Evolutionary conservation across 768 basidiomycete genomes (phyloP).

Genomic region (Pleurotus eryngii): DNA sequence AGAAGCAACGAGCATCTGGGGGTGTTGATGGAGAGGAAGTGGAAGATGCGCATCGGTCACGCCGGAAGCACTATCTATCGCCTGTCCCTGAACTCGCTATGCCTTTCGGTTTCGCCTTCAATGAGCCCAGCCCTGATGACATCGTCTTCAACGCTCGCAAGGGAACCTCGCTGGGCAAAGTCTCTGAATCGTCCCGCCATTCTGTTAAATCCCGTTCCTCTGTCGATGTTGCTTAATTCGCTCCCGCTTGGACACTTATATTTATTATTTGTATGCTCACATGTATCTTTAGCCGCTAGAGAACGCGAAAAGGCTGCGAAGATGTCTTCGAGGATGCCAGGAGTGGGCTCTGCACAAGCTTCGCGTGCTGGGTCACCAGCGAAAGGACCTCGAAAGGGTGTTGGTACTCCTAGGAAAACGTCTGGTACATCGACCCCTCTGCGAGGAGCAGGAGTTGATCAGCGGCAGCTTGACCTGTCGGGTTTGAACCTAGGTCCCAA

Average conservation of each 20-base stretch:
- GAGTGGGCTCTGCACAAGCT: constrained; percentile 36
- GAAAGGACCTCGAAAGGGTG: constrained; percentile 37
- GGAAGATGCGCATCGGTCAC: constrained; percentile 10
- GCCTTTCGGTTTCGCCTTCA: constrained; percentile 58
- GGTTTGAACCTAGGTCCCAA: constrained; percentile 62
- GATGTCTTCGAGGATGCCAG: constrained; percentile 34
- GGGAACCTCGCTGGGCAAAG: constrained; percentile 58
- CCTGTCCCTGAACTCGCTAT: constrained; percentile 34
- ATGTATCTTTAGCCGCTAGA: constrained; percentile 62
- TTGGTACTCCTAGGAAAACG: constrained; percentile 25
- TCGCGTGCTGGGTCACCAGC: constrained; percentile 45
- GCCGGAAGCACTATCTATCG: constrained; percentile 15
- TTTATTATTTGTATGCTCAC: constrained; percentile 29
- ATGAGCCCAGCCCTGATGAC: constrained; percentile 91
- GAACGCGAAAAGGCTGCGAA: constrained; percentile 78
- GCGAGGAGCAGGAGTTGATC: constrained; percentile 41
- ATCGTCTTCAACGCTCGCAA: constrained; percentile 76
- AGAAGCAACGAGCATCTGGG: background rate
- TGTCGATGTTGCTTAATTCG: constrained; percentile 14
- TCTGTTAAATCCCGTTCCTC: constrained; percentile 17
- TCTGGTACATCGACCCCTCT: constrained; percentile 43
- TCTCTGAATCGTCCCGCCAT: constrained; percentile 14
- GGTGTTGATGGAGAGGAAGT: constrained; percentile 29
- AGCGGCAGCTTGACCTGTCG: constrained; percentile 67
- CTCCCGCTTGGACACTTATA: constrained; percentile 19